Conservation (phyloP, 169 alveolate species). For the Plasmodium falciparum region DNA sequence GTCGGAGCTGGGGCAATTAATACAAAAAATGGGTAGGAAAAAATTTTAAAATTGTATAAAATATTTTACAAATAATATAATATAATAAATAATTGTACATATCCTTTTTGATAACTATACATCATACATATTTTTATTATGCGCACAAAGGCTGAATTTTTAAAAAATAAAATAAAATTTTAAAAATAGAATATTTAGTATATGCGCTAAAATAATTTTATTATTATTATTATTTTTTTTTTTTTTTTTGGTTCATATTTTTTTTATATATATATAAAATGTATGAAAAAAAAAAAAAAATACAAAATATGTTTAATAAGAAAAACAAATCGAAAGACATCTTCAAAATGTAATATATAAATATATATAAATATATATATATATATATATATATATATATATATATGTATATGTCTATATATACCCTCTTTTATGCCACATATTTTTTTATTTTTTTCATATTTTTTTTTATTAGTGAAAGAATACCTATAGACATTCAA, state of each 20-base stretch:
- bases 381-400: too few species aligned
- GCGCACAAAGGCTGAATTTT: conserved; percentile 76
- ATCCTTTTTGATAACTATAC: not conserved
- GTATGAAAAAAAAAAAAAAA: conserved; percentile 34
- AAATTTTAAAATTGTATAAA: not conserved
- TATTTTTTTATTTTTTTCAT: not conserved
- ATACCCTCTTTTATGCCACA: not conserved
- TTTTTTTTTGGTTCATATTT: conserved; percentile 12
- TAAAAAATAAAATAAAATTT: conserved; percentile 49
- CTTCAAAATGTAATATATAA: not conserved
- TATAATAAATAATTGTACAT: not conserved
- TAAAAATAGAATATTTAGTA: conserved; percentile 60
- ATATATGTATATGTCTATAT: too few species aligned
- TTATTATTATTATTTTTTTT: conserved; percentile 8
- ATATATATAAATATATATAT: not conserved
- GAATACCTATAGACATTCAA: conserved; percentile 69
- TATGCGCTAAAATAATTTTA: conserved; percentile 53
- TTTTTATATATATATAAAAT: conserved; percentile 11
- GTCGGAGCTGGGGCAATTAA: conserved; percentile 71
- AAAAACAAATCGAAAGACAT: not conserved
- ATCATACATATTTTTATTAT: not conserved
- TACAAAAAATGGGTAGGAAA: conserved; percentile 63
- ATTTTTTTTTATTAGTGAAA: conserved; percentile 35
- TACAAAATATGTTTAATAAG: conserved; percentile 5
- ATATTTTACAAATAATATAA: not conserved